Evolutionary conservation across 164 flowering plant species (phyloP), one percentile per base, ranked within the genome.

Genomic region (Macadamia integrifolia): DNA sequence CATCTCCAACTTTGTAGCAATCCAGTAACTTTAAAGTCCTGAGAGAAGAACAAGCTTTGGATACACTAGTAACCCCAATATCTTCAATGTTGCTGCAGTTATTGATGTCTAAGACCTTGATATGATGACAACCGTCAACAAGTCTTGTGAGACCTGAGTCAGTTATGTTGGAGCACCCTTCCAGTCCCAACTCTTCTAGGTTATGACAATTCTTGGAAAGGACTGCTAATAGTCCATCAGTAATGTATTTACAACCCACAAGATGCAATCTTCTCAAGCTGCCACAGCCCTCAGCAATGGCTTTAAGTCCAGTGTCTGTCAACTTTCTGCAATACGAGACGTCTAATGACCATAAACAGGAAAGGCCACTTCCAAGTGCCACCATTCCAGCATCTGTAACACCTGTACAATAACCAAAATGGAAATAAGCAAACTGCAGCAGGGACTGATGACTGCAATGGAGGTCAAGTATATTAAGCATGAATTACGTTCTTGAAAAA

Each of bases 21-120:
- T 92, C 97, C 74, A 86, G 72, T 70, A 92, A 66, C 81, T 88
- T 90, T 9, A 95, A 80, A 9, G 83, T 84, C 71, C 63, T 82
- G 18, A 95, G 81, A 52, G 88, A 79, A 11, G 87, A 79, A 72
- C 96, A 92, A 7, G 89, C 83, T 73, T 80, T 65, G 2, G 94
- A 74, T 13, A 95, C 79, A 32, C 78, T 75, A 9, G 80, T 82
- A 66, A 95, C 72, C 63, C 91, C 98, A 14, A 52, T 3, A 71
- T 95, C 90, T 35, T 96, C 90, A 29, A 95, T 71, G 67, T 88
- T 88, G 66, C 69, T 79, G 84, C 99, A 95, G 67, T 90, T 89
- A 68, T 84, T 90, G 71, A 92, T 43, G 65, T 92, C 88, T 56
- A 95, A 79, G 44, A 65, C 49, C 61, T 78, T 83, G 9, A 95